Evolutionary conservation across 1,284 basidiomycete species (phyloP).

Genomic region (Heterobasidion irregulare): DNA sequence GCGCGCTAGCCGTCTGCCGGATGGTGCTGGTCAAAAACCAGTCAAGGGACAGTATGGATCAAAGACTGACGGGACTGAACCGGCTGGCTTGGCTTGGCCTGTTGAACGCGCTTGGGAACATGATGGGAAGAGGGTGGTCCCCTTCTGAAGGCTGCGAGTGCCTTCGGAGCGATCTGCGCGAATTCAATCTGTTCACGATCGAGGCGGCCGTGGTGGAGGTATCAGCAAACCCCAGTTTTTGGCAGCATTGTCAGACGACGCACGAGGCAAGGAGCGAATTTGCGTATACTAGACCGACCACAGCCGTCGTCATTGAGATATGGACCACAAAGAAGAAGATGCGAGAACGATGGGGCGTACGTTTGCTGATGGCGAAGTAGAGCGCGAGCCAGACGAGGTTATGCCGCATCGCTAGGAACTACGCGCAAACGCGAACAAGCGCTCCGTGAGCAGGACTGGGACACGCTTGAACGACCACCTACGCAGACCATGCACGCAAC

Average conservation of each 20-base stretch:
- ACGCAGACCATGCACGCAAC: constrained; percentile 36
- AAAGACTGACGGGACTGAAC: neutral
- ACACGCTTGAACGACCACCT: constrained; percentile 9
- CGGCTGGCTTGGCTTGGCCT: neutral
- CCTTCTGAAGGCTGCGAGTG: constrained; percentile 3
- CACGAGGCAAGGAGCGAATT: constrained; percentile 14
- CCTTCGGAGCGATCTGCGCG: constrained; percentile 8
- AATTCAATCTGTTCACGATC: constrained; percentile 9
- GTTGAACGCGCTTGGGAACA: constrained; percentile 7
- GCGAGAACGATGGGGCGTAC: constrained; percentile 18
- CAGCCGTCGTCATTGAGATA: neutral
- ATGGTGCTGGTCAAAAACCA: neutral
- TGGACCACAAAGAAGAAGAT: neutral
- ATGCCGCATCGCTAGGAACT: constrained; percentile 39
- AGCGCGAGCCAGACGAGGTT: constrained; percentile 41
- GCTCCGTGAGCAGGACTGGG: constrained; percentile 5
- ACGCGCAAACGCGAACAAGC: constrained; percentile 10
- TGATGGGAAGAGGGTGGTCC: constrained; percentile 4
- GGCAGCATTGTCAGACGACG: neutral
- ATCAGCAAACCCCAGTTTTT: neutral
- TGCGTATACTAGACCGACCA: constrained; percentile 12
- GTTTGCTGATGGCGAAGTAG: constrained; percentile 44
- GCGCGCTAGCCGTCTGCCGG: neutral
- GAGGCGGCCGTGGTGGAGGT: neutral
- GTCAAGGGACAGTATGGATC: neutral